Percentiles rank a stretch among this genome's conserved stretches.
Conservation (phyloP, 208 protist genomes). For the Crithidia thermophila region DNA sequence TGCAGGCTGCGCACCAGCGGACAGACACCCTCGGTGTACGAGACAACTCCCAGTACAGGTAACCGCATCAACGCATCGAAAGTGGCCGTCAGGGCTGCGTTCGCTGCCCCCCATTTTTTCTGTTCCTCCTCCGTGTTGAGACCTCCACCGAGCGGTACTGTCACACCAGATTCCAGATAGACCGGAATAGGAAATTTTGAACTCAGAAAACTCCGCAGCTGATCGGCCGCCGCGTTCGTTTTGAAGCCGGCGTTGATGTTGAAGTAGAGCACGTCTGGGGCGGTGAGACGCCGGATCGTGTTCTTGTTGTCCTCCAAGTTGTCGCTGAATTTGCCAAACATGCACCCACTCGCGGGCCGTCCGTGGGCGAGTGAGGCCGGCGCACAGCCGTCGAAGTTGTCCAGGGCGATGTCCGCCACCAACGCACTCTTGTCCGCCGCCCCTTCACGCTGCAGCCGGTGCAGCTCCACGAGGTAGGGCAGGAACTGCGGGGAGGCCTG, state of each 20-base stretch:
- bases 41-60: slow-evolving; percentile 44
- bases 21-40: slow-evolving; percentile 42
- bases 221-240: not conserved
- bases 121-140: not conserved
- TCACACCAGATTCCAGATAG: slow-evolving; percentile 20
- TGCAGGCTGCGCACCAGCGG: slow-evolving; percentile 46
- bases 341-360: not conserved
- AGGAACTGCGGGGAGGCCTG: slow-evolving; percentile 48
- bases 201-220: slow-evolving; percentile 28
- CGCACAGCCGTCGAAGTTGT: slow-evolving; percentile 59
- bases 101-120: not conserved
- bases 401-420: slow-evolving; percentile 32
- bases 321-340: slow-evolving; percentile 33
- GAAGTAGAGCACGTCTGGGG: slow-evolving; percentile 28
- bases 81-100: not conserved
- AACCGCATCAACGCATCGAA: slow-evolving; percentile 39
- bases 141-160: not conserved
- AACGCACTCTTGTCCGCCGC: not conserved
- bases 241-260: slow-evolving; percentile 40
- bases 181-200: slow-evolving; percentile 23
- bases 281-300: not conserved
- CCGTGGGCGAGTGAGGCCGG: slow-evolving; percentile 29
- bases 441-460: not conserved
- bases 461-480: slow-evolving; percentile 35
- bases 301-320: slow-evolving; percentile 16